These are phyloP conservation scores for barley (Hordeum vulgare) DNA, from an alignment of 176 grass and related monocot species.

Conservation along the genomic window MorexV3_pseudomolecules_assembly NC_058524.1:189693316-189693815, in stretches of 20 bases:
- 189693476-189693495: too few species aligned
- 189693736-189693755: background rate
- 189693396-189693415: background rate
- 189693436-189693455: too few species aligned
- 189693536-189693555: background rate
- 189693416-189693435: background rate
- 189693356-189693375: background rate
- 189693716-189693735: background rate
- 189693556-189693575: background rate
- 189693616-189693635: background rate
- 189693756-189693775: background rate
- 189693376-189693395: background rate
- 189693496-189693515: background rate
- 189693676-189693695: background rate
- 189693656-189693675: background rate
- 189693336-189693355: background rate
- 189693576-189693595: background rate
- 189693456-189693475: too few species aligned
- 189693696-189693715: background rate
- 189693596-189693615: constrained; percentile 11
- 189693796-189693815: background rate
- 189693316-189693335: background rate
- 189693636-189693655: constrained; percentile 9
- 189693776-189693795: background rate
- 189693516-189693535: background rate